These are phyloP conservation scores for Sphagnum magellanicum DNA, from an alignment of 228 moss, liverwort and hornwort species.

Conservation along the genomic window DNA sequence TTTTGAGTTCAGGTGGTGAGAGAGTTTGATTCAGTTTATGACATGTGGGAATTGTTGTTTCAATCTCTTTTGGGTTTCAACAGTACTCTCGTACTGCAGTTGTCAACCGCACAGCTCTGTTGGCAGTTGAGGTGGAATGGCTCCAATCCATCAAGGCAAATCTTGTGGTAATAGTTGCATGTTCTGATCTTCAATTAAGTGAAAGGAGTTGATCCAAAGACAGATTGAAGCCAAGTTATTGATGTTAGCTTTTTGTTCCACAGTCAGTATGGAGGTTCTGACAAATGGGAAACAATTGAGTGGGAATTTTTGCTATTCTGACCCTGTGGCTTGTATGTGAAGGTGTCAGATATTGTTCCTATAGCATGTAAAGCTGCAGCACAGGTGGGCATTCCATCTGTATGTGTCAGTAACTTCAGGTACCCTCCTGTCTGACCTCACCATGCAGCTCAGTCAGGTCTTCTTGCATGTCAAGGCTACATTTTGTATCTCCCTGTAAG, in stretches of 20 bases:
- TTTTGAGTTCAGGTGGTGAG: background rate
- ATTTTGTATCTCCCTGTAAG: no score
- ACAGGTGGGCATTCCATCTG: constrained; percentile 58
- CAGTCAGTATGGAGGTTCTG: no score
- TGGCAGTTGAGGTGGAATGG: constrained; percentile 68
- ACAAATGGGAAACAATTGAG: no score
- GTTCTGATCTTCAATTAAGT: background rate
- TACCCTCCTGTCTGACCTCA: background rate
- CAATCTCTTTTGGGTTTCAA: constrained; percentile 3
- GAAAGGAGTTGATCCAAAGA: no score
- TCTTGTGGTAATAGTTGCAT: constrained; percentile 40
- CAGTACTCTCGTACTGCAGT: constrained; percentile 78
- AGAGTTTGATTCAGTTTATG: background rate
- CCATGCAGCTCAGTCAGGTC: no score
- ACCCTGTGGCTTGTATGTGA: constrained; percentile 4
- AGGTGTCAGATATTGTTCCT: constrained; percentile 90
- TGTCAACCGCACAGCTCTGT: constrained; percentile 49
- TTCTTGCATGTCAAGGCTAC: no score
- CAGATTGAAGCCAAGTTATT: no score
- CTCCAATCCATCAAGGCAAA: constrained; percentile 59
- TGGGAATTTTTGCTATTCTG: no score
- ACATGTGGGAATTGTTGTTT: background rate
- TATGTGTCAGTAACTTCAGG: constrained; percentile 92
- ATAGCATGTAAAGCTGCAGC: constrained; percentile 78
- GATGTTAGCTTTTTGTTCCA: no score